Conservation (phyloP, 495 filamentous ascomycete genomes). For the Penicillium manginii region DNA sequence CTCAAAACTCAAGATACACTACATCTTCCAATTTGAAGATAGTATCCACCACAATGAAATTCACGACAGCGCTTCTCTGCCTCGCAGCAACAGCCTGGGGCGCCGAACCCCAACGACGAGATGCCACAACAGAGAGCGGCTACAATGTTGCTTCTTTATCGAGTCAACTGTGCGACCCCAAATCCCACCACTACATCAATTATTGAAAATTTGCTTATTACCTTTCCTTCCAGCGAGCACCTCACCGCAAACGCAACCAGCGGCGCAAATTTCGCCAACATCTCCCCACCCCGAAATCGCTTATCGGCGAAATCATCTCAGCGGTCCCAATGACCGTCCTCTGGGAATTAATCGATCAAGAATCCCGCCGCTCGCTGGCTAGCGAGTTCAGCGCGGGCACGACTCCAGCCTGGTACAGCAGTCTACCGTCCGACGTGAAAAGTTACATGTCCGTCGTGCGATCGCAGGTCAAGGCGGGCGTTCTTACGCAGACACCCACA, state of each 20-base stretch:
- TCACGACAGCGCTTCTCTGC: slow-evolving; percentile 11
- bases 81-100: slow-evolving; percentile 13
- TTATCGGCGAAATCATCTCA: slow-evolving; percentile 35
- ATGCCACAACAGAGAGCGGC: slow-evolving; percentile 12
- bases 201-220: background rate
- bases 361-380: slow-evolving; percentile 34
- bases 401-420: slow-evolving; percentile 37
- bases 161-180: slow-evolving; percentile 16
- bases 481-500: slow-evolving; percentile 30
- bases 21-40: background rate
- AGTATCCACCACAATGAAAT: slow-evolving; percentile 9
- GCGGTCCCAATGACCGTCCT: slow-evolving; percentile 32
- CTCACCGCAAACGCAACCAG: slow-evolving; percentile 22
- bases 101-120: slow-evolving; percentile 17
- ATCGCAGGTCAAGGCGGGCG: slow-evolving; percentile 32
- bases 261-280: slow-evolving; percentile 35
- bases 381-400: slow-evolving; percentile 35
- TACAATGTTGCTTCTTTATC: slow-evolving; percentile 20
- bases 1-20: background rate
- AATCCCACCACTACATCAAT: background rate
- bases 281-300: slow-evolving; percentile 33
- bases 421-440: slow-evolving; percentile 34
- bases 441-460: slow-evolving; percentile 38
- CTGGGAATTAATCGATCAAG: slow-evolving; percentile 30
- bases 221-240: slow-evolving; percentile 8